Percentiles rank a stretch among this genome's conserved stretches.
These are phyloP conservation scores for Trapa incisa DNA, from an alignment of 345 rosid species.

Conservation along the genomic window DNA sequence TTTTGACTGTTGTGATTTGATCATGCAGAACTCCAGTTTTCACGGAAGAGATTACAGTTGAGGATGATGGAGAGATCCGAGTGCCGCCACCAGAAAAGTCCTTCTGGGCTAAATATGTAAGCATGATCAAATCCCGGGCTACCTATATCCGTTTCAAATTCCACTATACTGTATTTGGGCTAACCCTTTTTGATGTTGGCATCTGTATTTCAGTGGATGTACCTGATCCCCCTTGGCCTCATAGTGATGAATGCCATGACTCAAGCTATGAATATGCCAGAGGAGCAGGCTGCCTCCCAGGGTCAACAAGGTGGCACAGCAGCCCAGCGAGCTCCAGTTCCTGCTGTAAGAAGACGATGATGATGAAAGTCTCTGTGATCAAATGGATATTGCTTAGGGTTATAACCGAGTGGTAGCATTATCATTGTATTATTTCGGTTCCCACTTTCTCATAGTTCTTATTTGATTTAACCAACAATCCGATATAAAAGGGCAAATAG, in stretches of 20 bases:
- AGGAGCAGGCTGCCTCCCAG: constrained; percentile 54
- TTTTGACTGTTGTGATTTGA: neutral
- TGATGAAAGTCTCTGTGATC: neutral
- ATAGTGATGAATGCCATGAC: constrained; percentile 82
- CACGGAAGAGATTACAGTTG: constrained; percentile 44
- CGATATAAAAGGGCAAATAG: neutral
- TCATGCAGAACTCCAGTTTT: constrained; percentile 57
- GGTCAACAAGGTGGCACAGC: constrained; percentile 23
- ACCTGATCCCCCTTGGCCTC: constrained; percentile 79
- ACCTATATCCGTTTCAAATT: neutral
- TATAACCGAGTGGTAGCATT: neutral
- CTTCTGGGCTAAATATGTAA: constrained; percentile 94
- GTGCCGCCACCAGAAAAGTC: constrained; percentile 67
- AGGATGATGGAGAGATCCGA: constrained; percentile 61
- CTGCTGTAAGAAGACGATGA: constrained; percentile 16
- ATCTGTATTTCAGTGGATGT: constrained; percentile 68
- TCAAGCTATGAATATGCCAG: constrained; percentile 88
- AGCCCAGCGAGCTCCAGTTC: constrained; percentile 9
- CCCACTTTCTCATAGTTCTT: neutral
- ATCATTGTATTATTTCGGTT: neutral
- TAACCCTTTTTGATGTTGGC: neutral
- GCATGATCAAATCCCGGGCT: constrained; percentile 12
- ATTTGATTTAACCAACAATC: neutral
- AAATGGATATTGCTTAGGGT: neutral
- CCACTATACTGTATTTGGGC: neutral